Base-by-base conservation (phyloP, 257 asterid species). In the Anisodus acutangulus region DNA sequence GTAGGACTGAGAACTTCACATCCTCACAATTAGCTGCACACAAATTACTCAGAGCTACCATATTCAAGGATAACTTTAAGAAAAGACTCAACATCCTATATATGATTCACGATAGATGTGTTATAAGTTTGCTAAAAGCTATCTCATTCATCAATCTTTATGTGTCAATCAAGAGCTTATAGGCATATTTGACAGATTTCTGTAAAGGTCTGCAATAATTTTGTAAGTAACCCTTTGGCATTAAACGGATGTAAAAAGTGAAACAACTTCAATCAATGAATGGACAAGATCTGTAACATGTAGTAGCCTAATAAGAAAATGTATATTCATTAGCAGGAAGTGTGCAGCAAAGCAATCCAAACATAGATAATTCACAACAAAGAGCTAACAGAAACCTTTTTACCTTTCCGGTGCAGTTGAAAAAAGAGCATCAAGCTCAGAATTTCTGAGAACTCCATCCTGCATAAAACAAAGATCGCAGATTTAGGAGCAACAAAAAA, bases 381-480 rank as follows among this genome's bases (percentile, higher is more conserved):
- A 53, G 31, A 78, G 82, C 49, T 53, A 64, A 78, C n/a, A 26
- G 63, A 78, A 53, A 53, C 63, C 31, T 26, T 51, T 31, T 78
- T 88, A 95, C 99, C 97, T 92, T 87, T 93, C 96, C 76, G 98
- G 98, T 86, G 99, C 97, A 80, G 99, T 93, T 85, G 99, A 95
- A 89, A 95, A 97, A 78, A 97, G 88, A 88, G 93, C 97, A 78
- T 92, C 98, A 84, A 97, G 97, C 92, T 97, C 99, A 84, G 85
- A 89, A 81, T 85, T 89, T 53, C 88, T 89, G 88, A 97, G 95
- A 90, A 94, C 90, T 82, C 94, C 98, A 91, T 97, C 99, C 99
- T 97, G 85, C 82, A 85, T 88, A 90, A 86, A 86, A 85, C 60
- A 85, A 80, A 85, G 86, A 78, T 82, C 54, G 67, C 11, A 82